phyloP scores from a whole-genome alignment of 2,329 filamentous ascomycete species.

The Didymellaceae sp. region DNA sequence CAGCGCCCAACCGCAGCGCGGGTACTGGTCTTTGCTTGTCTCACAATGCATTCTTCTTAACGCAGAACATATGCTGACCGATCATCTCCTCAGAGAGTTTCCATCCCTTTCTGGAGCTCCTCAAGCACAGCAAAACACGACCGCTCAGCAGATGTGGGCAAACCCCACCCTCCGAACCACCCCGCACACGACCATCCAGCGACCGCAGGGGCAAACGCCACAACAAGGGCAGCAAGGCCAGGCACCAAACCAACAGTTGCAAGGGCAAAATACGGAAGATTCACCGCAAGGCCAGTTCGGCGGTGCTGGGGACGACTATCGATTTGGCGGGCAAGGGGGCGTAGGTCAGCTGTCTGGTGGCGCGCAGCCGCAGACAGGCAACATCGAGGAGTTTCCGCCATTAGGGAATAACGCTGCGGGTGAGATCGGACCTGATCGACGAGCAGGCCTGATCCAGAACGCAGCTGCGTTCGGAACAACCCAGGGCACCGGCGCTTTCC shows the following conservation, averaged over 20 bases:
- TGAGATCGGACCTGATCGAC: slow-evolving; percentile 59
- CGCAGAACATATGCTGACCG: slow-evolving; percentile 29
- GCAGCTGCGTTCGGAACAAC: slow-evolving; percentile 53
- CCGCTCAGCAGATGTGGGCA: slow-evolving; percentile 62
- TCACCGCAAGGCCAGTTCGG: slow-evolving; percentile 59
- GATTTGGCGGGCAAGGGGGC: slow-evolving; percentile 62
- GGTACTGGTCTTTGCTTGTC: no score
- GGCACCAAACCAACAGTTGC: slow-evolving; percentile 52
- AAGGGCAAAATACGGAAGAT: slow-evolving; percentile 50
- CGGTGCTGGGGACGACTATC: slow-evolving; percentile 61
- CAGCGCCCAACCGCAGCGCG: no score
- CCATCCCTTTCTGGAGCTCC: slow-evolving; percentile 65
- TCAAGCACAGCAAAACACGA: slow-evolving; percentile 61
- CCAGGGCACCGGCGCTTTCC: slow-evolving; percentile 47
- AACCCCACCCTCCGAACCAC: slow-evolving; percentile 62
- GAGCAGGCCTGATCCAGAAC: slow-evolving; percentile 59
- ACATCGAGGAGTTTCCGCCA: slow-evolving; percentile 68
- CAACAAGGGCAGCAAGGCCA: slow-evolving; percentile 44
- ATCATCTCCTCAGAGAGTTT: slow-evolving; percentile 60
- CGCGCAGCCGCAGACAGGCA: slow-evolving; percentile 61
- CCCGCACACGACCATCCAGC: slow-evolving; percentile 61
- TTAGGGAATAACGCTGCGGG: slow-evolving; percentile 60
- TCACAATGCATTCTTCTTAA: not conserved
- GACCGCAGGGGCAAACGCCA: slow-evolving; percentile 53
- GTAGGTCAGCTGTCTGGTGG: slow-evolving; percentile 59